Percentiles rank a stretch among this genome's conserved stretches.
These are phyloP conservation scores for Ocimum tenuiflorum DNA, from an alignment of 257 asterid species.

Conservation along the genomic window DNA sequence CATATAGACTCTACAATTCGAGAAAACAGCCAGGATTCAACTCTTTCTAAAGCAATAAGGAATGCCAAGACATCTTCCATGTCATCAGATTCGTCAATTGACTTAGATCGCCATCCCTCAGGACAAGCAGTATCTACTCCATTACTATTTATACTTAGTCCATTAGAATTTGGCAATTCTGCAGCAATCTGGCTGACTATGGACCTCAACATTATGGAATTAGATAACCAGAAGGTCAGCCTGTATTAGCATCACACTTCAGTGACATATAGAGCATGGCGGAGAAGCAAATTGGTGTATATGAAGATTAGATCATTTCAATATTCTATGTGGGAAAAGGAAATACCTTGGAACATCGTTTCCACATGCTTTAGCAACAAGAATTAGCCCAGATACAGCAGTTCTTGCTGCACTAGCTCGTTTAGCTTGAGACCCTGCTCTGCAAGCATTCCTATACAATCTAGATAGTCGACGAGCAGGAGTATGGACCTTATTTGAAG, in stretches of 20 bases:
- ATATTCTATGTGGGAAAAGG: neutral
- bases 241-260: constrained; percentile 26
- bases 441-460: constrained; percentile 61
- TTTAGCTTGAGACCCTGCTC: constrained; percentile 45
- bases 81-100: constrained; percentile 40
- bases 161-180: constrained; percentile 32
- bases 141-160: constrained; percentile 13
- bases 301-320: neutral
- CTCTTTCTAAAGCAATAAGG: constrained; percentile 60
- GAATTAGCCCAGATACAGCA: constrained; percentile 66
- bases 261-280: neutral
- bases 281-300: neutral
- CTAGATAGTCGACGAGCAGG: constrained; percentile 87
- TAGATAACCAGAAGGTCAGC: constrained; percentile 90
- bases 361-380: constrained; percentile 92
- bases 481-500: constrained; percentile 70
- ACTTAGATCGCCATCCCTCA: constrained; percentile 25
- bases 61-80: constrained; percentile 64
- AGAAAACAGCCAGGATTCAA: constrained; percentile 90
- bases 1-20: constrained; percentile 80
- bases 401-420: constrained; percentile 80
- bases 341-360: constrained; percentile 79
- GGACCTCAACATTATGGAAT: constrained; percentile 81
- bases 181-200: constrained; percentile 61
- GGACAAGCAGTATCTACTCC: constrained; percentile 1